Base-by-base conservation (phyloP, 257 asterid genomes). In the Solanum dulcamara region DNA sequence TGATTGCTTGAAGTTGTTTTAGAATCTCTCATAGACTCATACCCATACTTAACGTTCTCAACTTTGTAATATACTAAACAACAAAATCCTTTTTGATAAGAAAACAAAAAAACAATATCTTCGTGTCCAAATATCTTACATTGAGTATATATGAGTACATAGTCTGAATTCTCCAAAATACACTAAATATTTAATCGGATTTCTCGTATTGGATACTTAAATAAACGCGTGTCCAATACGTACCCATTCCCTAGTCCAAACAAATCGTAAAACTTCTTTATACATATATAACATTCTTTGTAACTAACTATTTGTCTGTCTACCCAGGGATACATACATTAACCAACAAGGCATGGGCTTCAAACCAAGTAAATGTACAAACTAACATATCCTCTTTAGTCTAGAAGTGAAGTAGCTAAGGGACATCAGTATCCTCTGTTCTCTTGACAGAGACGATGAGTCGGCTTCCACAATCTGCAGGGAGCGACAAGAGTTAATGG, bases 351-450 rank as follows among this genome's bases (percentile, higher is more conserved):
- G 46, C 37, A 80, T 66, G 28, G 89, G 74, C 88, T 83, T 86
- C 86, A 37, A 40, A 51, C 62, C 30, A 42, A 46, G 84, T 79
- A 14, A 77, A 77, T 77, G 40, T 77, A 77, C 83, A 77, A 48
- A 17, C 62, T 17, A 48, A 15, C 17, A 77, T 18, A 77, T 77
- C 62, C 71, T 46, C 81, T 62, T 64, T 59, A 44, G 81, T 84
- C 55, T 60, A 42, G 80, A 77, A 75, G 67, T 67, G 74, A 33
- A 67, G 50, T 68, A 42, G 66, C 32, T 1, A 37, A 30, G 80
- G 57, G 93, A 90, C 98, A 95, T 94, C 55, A 95, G 93, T 84
- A 92, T 82, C 84, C 81, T 89, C 86, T 87, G 93, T 62, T 91
- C 95, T 68, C 87, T 91, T 13, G 92, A 85, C 33, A 40, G 57